Base-by-base conservation (phyloP, 2,329 filamentous ascomycete species). In the Fusarium tricinctum region DNA sequence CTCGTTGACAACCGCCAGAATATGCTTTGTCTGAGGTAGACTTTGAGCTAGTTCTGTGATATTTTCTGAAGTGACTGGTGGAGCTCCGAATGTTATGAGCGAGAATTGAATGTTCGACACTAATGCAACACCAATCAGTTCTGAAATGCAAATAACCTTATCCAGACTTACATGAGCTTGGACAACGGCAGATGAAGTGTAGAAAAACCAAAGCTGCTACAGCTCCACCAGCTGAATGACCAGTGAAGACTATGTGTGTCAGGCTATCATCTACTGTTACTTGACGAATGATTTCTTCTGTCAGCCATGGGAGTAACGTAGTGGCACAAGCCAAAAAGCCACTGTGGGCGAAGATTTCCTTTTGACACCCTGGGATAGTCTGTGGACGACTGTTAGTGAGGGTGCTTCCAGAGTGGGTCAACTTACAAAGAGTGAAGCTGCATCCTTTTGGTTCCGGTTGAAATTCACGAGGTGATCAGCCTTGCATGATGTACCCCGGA, bases 401-500 rank as follows among this genome's bases (percentile, higher is more conserved):
- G 5, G 35, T 38, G 7, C 15, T 19, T 33, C 9, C 8, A 38
- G n/a, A 38, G 7, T 38, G 35, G 17, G 9, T 38, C 17, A 5
- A 15, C 67, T 46, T 47, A 73, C 70, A 22, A 70, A 60, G 3
- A 68, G 33, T 1, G 67, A 55, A 33, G 39, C 6, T 10, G 59
- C 17, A 40, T 53, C 22, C 46, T 57, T 58, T 0, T 47, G 43
- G 4, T 53, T 55, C 7, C 54, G 42, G 17, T 73, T 72, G 17
- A 73, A 52, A 33, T 74, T 74, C 4, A 73, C 72, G 50, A 73
- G 68, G 35, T 73, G 71, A 23, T 74, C 72, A 3, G 66, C 46
- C 26, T 55, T 52, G 32, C 62, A 63, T 0, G 69, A 66, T 2
- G 72, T 72, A 0, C 72, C 72, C 20, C 71, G 50, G 12, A 74